Conservation (phyloP, 23 red algal species). For the Gracilaria gracilis region DNA sequence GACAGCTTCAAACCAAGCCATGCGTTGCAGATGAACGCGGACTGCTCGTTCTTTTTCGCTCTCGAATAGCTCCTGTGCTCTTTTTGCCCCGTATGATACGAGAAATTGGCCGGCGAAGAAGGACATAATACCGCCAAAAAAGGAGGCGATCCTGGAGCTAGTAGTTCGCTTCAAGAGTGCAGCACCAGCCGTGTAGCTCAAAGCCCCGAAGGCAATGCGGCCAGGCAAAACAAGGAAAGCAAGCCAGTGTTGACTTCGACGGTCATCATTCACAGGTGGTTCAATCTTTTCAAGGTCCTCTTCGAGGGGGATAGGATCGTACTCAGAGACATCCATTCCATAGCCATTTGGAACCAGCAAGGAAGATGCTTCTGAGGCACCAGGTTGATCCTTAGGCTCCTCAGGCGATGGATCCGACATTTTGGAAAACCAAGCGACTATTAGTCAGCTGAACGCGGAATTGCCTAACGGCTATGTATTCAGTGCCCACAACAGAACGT, state of each 20-base stretch:
- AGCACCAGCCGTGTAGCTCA: slow-evolving; percentile 35
- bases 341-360: neutral
- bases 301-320: neutral
- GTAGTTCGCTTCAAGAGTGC: slow-evolving; percentile 8
- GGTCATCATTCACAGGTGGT: slow-evolving; percentile 28
- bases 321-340: neutral
- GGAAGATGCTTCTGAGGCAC: neutral
- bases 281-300: neutral
- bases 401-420: neutral
- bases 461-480: neutral
- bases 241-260: slow-evolving; percentile 23
- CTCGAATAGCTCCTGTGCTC: neutral
- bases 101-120: slow-evolving; percentile 34
- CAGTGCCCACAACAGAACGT: neutral
- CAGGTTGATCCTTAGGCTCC: neutral
- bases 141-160: neutral
- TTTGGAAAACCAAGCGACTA: neutral
- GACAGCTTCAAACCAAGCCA: slow-evolving; percentile 69
- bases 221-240: slow-evolving; percentile 49
- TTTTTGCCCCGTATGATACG: neutral
- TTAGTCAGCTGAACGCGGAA: too few relatives aligned
- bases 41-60: neutral
- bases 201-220: slow-evolving; percentile 59
- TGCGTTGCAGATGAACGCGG: slow-evolving; percentile 20
- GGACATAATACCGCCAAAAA: slow-evolving; percentile 19